These are phyloP conservation scores for Rhododendron ferrugineum DNA, from an alignment of 148 eudicot species.

Conservation along the genomic window DNA sequence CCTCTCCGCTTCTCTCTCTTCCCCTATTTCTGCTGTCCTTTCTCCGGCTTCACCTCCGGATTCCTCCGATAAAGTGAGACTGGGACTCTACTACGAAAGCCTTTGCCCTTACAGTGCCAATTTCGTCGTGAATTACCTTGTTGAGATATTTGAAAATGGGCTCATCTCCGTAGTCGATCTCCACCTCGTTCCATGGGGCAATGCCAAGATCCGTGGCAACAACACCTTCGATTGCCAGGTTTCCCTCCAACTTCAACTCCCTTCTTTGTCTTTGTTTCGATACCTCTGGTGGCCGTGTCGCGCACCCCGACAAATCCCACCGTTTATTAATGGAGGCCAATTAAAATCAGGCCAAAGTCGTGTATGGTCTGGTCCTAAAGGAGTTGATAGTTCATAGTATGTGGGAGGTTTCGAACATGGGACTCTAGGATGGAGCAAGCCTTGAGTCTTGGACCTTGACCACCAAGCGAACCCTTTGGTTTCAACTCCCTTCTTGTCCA, in stretches of 20 bases:
- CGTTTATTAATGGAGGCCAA: neutral
- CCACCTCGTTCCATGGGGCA: conserved; percentile 68
- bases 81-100: conserved; percentile 54
- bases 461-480: neutral
- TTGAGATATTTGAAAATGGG: conserved; percentile 38
- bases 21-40: neutral
- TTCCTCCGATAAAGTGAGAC: conserved; percentile 32
- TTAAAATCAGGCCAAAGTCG: neutral
- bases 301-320: neutral
- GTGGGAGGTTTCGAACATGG: neutral
- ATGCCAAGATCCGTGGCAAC: conserved; percentile 39
- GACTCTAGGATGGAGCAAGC: neutral
- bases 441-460: neutral
- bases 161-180: conserved; percentile 51
- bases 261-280: neutral
- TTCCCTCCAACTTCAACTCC: neutral
- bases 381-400: neutral
- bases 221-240: conserved; percentile 61
- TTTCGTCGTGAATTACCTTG: conserved; percentile 44
- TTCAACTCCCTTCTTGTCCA: neutral
- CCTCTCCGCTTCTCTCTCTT: conserved; percentile 14
- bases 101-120: conserved; percentile 55
- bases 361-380: neutral
- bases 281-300: neutral
- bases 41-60: conserved; percentile 10